Base-by-base conservation (phyloP, 2,329 filamentous ascomycete genomes). In the Aspergillus neotritici region DNA sequence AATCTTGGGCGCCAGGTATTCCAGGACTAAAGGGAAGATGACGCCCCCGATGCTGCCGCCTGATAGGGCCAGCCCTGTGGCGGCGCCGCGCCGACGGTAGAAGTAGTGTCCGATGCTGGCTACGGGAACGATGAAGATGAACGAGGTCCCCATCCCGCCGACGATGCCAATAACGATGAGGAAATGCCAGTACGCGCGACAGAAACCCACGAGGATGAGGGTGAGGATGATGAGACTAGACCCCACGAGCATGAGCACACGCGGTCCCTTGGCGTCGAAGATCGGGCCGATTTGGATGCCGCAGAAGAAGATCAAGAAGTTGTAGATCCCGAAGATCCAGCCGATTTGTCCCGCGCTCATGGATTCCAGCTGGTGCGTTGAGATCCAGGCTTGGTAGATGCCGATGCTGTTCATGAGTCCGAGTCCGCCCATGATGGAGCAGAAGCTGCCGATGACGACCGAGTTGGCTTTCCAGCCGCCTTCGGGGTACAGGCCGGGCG, bases 141-240 rank as follows among this genome's bases (percentile, higher is more conserved):
- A 58, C 0, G 67, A 66, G 1, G 59, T 61, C 0, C 64, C 58
- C 1, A 67, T 50, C 0, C 68, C 71, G 10, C 63, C 65, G 0
- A 72, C 46, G 2, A 73, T 47, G 1, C 65, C 62, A 37, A 63
- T 64, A 11, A 60, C 64, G 1, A 72, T 51, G 4, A 72, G 52
- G 46, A 72, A 66, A 29, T 73, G 70, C 59, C 64, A 73, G 50
- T 67, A 72, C n/a, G 54, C 53, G 43, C 33, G 34, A 37, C 46
- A 47, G 21, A 49, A 47, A 2, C 50, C 50, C 4, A 49, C 7
- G 5, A 34, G 10, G 28, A 50, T 21, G 4, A 49, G 37, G 17
- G 38, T 40, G 17, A 55, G 34, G 13, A 52, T 33, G 16, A 48
- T 39, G 1, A 52, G 49, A n/a, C 47, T 41, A 3, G 44, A 51